Evolutionary conservation across 257 asterid species (phyloP), one percentile per base, ranked within the genome.

Genomic region (Nicotiana attenuata): DNA sequence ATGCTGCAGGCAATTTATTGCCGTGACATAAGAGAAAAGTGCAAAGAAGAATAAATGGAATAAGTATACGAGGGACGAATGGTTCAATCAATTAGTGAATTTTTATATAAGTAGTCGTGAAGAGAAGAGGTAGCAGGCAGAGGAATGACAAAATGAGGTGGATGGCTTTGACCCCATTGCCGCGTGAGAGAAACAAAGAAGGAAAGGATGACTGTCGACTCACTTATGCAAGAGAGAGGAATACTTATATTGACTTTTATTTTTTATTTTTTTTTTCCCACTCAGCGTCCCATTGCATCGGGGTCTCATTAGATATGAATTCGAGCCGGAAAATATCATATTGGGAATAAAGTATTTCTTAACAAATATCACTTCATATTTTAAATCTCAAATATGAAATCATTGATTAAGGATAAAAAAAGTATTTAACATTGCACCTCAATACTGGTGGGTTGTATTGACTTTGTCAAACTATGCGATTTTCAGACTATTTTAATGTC

Each of bases 161-260:
- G 79, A 52, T 4, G 80, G 52, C 80, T 75, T 75, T 75, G 80
- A 75, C 80, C 24, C 24, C 26, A 24, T 50, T 50, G 41, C 61
- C 80, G 63, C 63, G 80, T 50, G 63, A 47, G 45, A 50, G 16
- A 50, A 47, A 24, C 16, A 4, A 26, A 73, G 6, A 35, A 15
- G 14, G 22, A 16, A 67, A 2, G 53, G 76, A 67, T 13, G 50
- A 7, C 73, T 33, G 28, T 17, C 53, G 26, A 67, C 29, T 38
- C 56, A 35, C 31, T n/a, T 4, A 67, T 41, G 13, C 57, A 71
- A 11, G 7, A 69, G 22, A 14, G 19, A 69, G 17, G 3, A 71
- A 71, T 71, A 20, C 0, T 45, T 24, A 24, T 68, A 35, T 68
- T n/a, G 56, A 68, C 77, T 68, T 7, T 7, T 38, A 7, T 38